phyloP scores from a whole-genome alignment of 116 monocot species.

The Zostera marina region DNA sequence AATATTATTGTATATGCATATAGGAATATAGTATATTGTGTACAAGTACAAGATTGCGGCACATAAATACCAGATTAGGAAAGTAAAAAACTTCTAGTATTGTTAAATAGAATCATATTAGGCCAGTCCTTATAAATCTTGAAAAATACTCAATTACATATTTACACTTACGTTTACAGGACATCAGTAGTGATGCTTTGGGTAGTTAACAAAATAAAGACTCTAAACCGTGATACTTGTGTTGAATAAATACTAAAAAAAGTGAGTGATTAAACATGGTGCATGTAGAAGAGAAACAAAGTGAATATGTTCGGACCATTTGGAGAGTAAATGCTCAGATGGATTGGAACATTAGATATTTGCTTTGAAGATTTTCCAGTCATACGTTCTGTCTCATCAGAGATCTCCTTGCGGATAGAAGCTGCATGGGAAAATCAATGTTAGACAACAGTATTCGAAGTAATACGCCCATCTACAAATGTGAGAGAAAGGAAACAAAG shows the following conservation, averaged over 20 bases:
- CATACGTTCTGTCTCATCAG: conserved; percentile 56
- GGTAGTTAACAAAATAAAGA: no score
- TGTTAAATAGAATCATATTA: no score
- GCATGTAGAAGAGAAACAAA: background rate
- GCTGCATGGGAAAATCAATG: conserved; percentile 17
- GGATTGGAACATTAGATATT: conserved; percentile 71
- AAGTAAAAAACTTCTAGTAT: no score
- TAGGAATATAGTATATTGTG: no score
- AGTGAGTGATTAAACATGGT: background rate
- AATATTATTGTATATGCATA: no score
- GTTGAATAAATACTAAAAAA: background rate
- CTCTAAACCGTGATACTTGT: no score
- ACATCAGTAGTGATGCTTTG: background rate
- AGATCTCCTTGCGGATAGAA: conserved; percentile 52
- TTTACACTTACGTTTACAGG: no score
- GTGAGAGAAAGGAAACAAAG: background rate
- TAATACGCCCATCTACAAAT: background rate
- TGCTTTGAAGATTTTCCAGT: conserved; percentile 48
- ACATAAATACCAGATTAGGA: background rate
- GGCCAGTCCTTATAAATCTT: no score
- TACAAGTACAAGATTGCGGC: no score
- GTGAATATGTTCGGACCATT: conserved; percentile 20
- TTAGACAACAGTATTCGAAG: background rate
- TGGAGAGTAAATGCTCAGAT: conserved; percentile 68
- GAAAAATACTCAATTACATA: no score